These are phyloP conservation scores for Patellifolia procumbens DNA, from an alignment of 179 eudicot genomes.

Conservation along the genomic window DNA sequence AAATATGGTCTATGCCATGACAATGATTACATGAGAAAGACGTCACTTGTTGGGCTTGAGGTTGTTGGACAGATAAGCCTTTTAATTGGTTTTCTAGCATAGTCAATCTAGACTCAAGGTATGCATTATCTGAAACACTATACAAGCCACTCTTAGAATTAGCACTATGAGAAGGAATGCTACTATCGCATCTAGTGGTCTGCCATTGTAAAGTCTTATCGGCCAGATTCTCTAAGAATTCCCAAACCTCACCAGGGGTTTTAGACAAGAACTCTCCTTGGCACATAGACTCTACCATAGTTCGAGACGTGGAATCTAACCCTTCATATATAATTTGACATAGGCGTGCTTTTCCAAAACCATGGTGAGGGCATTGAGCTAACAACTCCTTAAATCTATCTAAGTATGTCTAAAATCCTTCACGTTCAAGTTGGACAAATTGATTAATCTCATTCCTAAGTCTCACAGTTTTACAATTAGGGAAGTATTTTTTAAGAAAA, in stretches of 20 bases:
- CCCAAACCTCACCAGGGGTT: neutral
- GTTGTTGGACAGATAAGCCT: neutral
- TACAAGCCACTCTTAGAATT: neutral
- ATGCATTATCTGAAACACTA: neutral
- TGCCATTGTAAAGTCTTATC: constrained; percentile 5
- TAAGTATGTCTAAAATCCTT: no score
- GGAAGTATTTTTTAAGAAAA: no score
- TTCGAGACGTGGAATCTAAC: neutral
- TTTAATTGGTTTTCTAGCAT: neutral
- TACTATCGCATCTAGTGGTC: neutral
- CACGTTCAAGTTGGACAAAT: no score
- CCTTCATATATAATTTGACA: neutral
- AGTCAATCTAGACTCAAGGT: neutral
- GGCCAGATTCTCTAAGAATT: neutral
- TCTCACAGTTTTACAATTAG: no score
- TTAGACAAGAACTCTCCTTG: neutral
- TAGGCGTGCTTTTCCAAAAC: neutral
- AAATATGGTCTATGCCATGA: neutral
- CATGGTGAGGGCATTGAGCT: no score
- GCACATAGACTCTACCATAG: constrained; percentile 10
- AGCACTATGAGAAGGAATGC: neutral
- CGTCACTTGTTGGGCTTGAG: neutral
- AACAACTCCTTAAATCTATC: no score
- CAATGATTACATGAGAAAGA: neutral
- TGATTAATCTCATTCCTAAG: no score